Evolutionary conservation across 768 basidiomycete genomes (phyloP), one percentile per base, ranked within the genome.

Genomic region (Agrocybe pediades): DNA sequence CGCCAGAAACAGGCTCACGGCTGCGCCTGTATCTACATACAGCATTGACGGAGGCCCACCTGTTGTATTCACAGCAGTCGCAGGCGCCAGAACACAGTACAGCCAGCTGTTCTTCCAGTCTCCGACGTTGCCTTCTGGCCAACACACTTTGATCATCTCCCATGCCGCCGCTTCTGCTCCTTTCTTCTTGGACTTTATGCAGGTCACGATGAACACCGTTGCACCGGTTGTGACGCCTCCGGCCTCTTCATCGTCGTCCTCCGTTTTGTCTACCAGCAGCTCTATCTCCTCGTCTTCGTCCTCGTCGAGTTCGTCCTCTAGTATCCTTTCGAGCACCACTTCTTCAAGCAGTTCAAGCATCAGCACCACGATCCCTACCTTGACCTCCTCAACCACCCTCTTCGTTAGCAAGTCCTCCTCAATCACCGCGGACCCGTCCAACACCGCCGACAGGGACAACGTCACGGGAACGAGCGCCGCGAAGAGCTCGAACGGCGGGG

Each of bases 101-200:
- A 53, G 54, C 53, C 53, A 61, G 41, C 59, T 58, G 9, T 64
- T 65, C 55, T 68, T 55, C 25, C 58, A 65, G 36, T 65, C 66
- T 7, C 56, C 61, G 0, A 9, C 20, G 8, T 54, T 69, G 9
- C 24, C 49, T 15, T 49, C 61, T 17, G 65, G 61, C 13, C 44
- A 52, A 13, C 68, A 69, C 27, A 62, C 59, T 3, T 51, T 69
- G 20, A 54, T 55, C 16, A 60, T 69, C 44, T 62, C 62, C 4
- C 49, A 61, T 25, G 51, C 52, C 11, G 21, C 55, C 7, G 46
- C 50, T 1, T 46, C 59, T 15, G 55, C 57, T 29, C 46, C 60
- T 2, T 53, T 65, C 9, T 64, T 60, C 56, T 52, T 69, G 17
- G 68, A 69, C 48, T 65, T 59, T 41, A 49, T 69, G 20, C 24